Evolutionary conservation across 2,329 filamentous ascomycete species (phyloP).

Genomic region (Ilyonectria robusta): DNA sequence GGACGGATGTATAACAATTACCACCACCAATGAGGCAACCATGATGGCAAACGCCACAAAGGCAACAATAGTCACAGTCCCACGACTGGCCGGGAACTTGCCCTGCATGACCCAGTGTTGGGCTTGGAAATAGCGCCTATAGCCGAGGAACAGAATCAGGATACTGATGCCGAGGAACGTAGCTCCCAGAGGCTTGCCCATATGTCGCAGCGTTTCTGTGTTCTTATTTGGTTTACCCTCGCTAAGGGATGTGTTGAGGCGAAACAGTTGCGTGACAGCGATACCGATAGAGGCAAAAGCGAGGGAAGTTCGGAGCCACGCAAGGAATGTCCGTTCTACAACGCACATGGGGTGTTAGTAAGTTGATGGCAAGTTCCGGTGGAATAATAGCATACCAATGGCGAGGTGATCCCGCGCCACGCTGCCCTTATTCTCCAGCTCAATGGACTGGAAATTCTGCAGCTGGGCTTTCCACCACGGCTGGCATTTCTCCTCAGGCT

Average conservation of each 20-base stretch:
- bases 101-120: constrained; percentile 86
- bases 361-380: not conserved
- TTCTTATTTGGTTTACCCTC: constrained; percentile 52
- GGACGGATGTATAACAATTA: constrained; percentile 67
- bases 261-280: constrained; percentile 87
- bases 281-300: constrained; percentile 88
- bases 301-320: constrained; percentile 86
- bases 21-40: constrained; percentile 71
- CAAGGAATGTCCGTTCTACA: constrained; percentile 85
- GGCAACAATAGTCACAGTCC: constrained; percentile 79
- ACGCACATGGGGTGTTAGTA: constrained; percentile 18
- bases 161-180: constrained; percentile 85
- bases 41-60: constrained; percentile 75
- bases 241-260: constrained; percentile 78
- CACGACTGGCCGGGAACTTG: constrained; percentile 84
- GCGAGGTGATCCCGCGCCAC: constrained; percentile 88
- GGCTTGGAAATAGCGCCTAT: constrained; percentile 82
- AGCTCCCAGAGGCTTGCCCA: constrained; percentile 82
- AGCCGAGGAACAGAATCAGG: constrained; percentile 81
- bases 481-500: constrained; percentile 40
- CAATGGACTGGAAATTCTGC: constrained; percentile 71
- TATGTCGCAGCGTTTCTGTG: constrained; percentile 66
- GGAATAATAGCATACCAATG: constrained; percentile 67
- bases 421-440: constrained; percentile 88
- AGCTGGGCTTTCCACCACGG: constrained; percentile 68